Evolutionary conservation across 768 basidiomycete genomes (phyloP).

Genomic region (Lentinus brumalis): DNA sequence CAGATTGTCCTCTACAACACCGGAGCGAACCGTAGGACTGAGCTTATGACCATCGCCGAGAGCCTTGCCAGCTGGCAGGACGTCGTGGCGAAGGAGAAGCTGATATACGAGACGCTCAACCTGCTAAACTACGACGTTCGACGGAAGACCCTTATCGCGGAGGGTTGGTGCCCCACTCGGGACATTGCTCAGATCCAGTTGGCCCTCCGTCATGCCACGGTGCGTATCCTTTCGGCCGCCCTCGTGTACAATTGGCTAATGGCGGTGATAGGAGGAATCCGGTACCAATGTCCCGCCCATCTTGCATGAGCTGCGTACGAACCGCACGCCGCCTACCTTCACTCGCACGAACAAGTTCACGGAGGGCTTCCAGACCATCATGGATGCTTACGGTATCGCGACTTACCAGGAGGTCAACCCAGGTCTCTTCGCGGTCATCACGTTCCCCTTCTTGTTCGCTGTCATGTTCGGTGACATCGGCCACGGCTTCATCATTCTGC

Average conservation of each 20-base stretch:
- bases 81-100: constrained; percentile 92
- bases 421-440: constrained; percentile 87
- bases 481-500: constrained; percentile 83
- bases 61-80: constrained; percentile 88
- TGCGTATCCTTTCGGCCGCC: constrained; percentile 22
- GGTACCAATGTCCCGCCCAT: constrained; percentile 93
- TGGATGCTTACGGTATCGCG: constrained; percentile 96
- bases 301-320: constrained; percentile 84
- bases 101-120: constrained; percentile 95
- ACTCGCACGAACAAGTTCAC: constrained; percentile 95
- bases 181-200: constrained; percentile 87
- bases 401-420: constrained; percentile 97
- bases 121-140: constrained; percentile 93
- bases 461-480: constrained; percentile 99
- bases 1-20: constrained; percentile 90
- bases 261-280: constrained; percentile 68
- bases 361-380: constrained; percentile 94
- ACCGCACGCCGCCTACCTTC: constrained; percentile 94
- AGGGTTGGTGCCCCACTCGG: constrained; percentile 96
- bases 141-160: constrained; percentile 92
- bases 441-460: constrained; percentile 98
- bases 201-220: constrained; percentile 87
- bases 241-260: not conserved
- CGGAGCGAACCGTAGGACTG: constrained; percentile 74
- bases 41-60: constrained; percentile 85